Conservation (phyloP, 306 rosid genomes). For the Cucurbita ficifolia region DNA sequence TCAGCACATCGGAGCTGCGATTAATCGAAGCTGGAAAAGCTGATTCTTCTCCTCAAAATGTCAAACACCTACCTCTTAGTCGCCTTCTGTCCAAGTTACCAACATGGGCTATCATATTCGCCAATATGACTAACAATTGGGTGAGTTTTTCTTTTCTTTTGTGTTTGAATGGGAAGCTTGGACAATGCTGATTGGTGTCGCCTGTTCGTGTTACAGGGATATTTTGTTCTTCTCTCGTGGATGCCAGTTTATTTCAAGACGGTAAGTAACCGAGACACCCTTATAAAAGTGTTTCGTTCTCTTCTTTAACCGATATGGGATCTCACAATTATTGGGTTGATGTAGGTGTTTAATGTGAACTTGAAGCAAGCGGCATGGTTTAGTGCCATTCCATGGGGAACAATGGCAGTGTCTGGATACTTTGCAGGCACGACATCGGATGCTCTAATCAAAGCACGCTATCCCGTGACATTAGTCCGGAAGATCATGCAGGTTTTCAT, state of each 20-base stretch:
- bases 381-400: slow-evolving; percentile 93
- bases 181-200: not conserved
- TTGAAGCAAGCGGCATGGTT: slow-evolving; percentile 95
- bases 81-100: slow-evolving; percentile 71
- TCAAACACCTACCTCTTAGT: slow-evolving; percentile 38
- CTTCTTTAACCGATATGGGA: not conserved
- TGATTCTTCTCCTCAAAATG: slow-evolving; percentile 13
- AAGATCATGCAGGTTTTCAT: slow-evolving; percentile 74
- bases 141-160: slow-evolving; percentile 34
- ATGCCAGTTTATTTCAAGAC: slow-evolving; percentile 95
- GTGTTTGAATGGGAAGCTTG: not conserved
- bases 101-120: slow-evolving; percentile 74
- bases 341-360: slow-evolving; percentile 78
- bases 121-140: slow-evolving; percentile 87
- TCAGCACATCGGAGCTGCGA: slow-evolving; percentile 45
- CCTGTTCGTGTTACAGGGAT: slow-evolving; percentile 43
- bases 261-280: slow-evolving; percentile 38
- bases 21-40: slow-evolving; percentile 65
- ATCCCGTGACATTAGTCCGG: slow-evolving; percentile 53
- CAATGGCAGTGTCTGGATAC: slow-evolving; percentile 83
- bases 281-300: no score
- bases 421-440: slow-evolving; percentile 72
- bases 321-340: not conserved
- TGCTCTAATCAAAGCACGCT: slow-evolving; percentile 46
- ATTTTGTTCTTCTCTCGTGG: slow-evolving; percentile 97